Conservation (phyloP, 768 basidiomycete genomes). For the Tylopilus cervinicoccineus region DNA sequence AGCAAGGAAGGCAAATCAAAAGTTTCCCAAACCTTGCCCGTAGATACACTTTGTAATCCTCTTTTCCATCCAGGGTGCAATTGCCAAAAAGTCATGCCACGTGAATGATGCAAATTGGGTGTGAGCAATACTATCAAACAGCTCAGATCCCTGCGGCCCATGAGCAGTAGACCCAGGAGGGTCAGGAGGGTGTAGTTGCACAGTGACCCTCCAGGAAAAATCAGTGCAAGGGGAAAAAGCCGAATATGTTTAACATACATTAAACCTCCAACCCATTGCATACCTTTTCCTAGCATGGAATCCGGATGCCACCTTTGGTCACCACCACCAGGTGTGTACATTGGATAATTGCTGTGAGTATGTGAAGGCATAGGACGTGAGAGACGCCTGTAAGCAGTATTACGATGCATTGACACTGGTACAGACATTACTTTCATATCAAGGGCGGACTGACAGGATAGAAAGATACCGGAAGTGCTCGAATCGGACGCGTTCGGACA, state of each 20-base stretch:
- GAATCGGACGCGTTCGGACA: slow-evolving; percentile 5
- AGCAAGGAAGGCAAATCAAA: slow-evolving; percentile 4
- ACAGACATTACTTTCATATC: neutral
- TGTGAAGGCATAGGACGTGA: slow-evolving; percentile 53
- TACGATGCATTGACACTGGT: slow-evolving; percentile 1
- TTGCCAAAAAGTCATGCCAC: slow-evolving; percentile 62
- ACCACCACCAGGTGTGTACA: slow-evolving; percentile 64
- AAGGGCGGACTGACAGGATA: neutral
- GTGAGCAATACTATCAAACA: slow-evolving; percentile 44
- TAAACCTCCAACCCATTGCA: slow-evolving; percentile 69
- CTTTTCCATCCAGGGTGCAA: slow-evolving; percentile 79
- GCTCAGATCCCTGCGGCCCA: slow-evolving; percentile 45
- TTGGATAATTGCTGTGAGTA: slow-evolving; percentile 63
- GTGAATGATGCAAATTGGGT: slow-evolving; percentile 67
- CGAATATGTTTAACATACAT: slow-evolving; percentile 43
- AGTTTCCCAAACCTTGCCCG: slow-evolving; percentile 68
- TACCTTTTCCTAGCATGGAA: slow-evolving; percentile 52
- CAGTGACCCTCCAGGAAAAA: slow-evolving; percentile 48
- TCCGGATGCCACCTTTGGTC: slow-evolving; percentile 62
- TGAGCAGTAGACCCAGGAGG: slow-evolving; percentile 36
- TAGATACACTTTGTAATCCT: slow-evolving; percentile 59
- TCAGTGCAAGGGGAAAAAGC: slow-evolving; percentile 5
- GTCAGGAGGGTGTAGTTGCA: slow-evolving; percentile 50
- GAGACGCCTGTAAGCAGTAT: slow-evolving; percentile 39
- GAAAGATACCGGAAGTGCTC: slow-evolving; percentile 1